Evolutionary conservation across 208 protist genomes (phyloP).

Genomic region (Leishmania braziliensis): DNA sequence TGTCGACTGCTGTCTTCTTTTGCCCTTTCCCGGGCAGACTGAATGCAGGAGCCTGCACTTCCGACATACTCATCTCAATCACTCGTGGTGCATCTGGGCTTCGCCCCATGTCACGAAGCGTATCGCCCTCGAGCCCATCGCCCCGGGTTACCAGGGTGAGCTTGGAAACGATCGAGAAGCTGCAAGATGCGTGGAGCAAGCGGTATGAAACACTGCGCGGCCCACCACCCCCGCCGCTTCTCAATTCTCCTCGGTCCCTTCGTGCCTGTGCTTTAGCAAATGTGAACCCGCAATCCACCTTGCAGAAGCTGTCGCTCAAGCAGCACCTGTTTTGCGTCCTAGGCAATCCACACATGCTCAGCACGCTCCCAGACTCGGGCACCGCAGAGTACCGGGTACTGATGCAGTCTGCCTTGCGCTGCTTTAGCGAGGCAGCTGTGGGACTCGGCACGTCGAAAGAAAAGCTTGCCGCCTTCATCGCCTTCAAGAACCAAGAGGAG

Average conservation of each 20-base stretch:
- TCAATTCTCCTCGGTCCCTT: conserved; percentile 71
- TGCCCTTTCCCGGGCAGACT: not conserved
- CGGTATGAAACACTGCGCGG: conserved; percentile 32
- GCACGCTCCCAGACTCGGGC: conserved; percentile 9
- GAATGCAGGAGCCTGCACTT: not conserved
- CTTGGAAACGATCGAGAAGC: conserved; percentile 57
- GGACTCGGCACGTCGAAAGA: conserved; percentile 63
- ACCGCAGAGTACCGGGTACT: conserved; percentile 27
- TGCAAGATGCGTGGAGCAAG: conserved; percentile 63
- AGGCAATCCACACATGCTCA: conserved; percentile 27
- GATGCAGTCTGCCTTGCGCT: conserved; percentile 45
- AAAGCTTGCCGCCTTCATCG: conserved; percentile 58
- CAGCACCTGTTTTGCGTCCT: conserved; percentile 54
- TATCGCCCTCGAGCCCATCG: conserved; percentile 11
- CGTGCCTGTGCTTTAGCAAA: conserved; percentile 37
- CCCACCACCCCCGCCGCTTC: conserved; percentile 41
- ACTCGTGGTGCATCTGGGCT: conserved; percentile 7
- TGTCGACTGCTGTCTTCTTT: not conserved
- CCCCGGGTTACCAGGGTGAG: conserved; percentile 16
- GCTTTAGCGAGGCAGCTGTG: conserved; percentile 47
- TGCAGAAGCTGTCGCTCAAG: conserved; percentile 56
- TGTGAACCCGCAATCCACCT: conserved; percentile 27
- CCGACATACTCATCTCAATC: not conserved
- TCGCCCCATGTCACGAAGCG: conserved; percentile 18
- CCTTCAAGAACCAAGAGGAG: conserved; percentile 48